These are phyloP conservation scores for Talaromyces stipitatus DNA, from an alignment of 495 filamentous ascomycete genomes.

Conservation along the genomic window DNA sequence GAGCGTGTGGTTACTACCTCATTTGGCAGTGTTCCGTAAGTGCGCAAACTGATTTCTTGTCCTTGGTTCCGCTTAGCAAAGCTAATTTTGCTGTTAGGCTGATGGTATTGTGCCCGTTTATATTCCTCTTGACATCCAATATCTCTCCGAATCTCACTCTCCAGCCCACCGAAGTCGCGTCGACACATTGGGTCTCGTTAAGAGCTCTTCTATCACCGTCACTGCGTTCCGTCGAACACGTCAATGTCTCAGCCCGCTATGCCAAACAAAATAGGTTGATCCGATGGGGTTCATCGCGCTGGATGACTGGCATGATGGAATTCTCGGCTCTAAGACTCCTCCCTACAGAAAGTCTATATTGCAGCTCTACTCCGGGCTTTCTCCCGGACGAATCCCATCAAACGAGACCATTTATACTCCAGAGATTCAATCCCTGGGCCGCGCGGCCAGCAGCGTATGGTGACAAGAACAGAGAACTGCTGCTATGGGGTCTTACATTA, in stretches of 20 bases:
- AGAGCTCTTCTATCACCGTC: slow-evolving; percentile 54
- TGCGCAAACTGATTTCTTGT: slow-evolving; percentile 4
- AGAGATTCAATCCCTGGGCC: slow-evolving; percentile 23
- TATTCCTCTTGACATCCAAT: slow-evolving; percentile 56
- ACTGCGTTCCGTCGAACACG: slow-evolving; percentile 54
- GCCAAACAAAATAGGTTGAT: slow-evolving; percentile 43
- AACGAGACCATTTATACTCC: slow-evolving; percentile 10
- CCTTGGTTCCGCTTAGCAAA: neutral
- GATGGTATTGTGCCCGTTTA: slow-evolving; percentile 72
- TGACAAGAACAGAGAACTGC: slow-evolving; percentile 38
- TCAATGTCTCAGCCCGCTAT: slow-evolving; percentile 60
- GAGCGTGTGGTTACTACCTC: slow-evolving; percentile 65
- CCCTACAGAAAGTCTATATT: slow-evolving; percentile 56
- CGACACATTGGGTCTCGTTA: slow-evolving; percentile 71
- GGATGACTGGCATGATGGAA: slow-evolving; percentile 59
- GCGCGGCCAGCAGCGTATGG: slow-evolving; percentile 23
- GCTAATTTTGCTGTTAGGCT: slow-evolving; percentile 34
- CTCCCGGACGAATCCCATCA: slow-evolving; percentile 20
- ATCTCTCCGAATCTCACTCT: slow-evolving; percentile 52
- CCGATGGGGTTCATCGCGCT: slow-evolving; percentile 41
- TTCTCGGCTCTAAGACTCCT: slow-evolving; percentile 60
- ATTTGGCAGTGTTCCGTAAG: slow-evolving; percentile 64
- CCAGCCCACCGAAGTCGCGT: slow-evolving; percentile 67
- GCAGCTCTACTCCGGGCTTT: slow-evolving; percentile 39
- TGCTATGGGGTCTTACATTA: slow-evolving; percentile 71